Evolutionary conservation across 2,329 filamentous ascomycete species (phyloP).

Genomic region (Ilyonectria sp.): DNA sequence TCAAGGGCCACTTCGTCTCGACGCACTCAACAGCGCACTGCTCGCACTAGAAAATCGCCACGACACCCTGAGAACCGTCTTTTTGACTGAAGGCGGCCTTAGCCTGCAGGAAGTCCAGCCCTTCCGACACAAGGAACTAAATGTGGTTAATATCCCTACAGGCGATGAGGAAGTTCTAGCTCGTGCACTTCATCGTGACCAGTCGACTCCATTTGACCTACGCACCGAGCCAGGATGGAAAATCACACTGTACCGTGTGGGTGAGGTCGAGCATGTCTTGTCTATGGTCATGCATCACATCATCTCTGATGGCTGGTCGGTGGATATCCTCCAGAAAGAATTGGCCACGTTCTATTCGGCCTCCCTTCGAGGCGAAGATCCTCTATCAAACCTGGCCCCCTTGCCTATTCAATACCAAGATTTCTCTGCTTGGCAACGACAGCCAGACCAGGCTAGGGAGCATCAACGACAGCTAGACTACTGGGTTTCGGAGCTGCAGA

Average conservation of each 20-base stretch:
- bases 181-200: constrained; percentile 19
- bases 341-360: constrained; percentile 14
- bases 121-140: constrained; percentile 1
- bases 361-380: constrained; percentile 16
- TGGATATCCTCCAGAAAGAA: constrained; percentile 17
- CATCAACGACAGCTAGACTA: constrained; percentile 5
- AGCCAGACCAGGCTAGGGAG: constrained; percentile 1
- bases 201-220: constrained; percentile 32
- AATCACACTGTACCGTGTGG: constrained; percentile 20
- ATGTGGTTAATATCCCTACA: constrained; percentile 8
- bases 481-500: constrained; percentile 2
- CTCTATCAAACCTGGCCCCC: background rate
- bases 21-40: constrained; percentile 27
- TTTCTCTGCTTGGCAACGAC: background rate
- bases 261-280: constrained; percentile 21
- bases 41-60: constrained; percentile 36
- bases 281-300: constrained; percentile 42
- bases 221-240: constrained; percentile 30
- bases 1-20: constrained; percentile 24
- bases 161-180: background rate
- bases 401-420: constrained; percentile 8
- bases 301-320: constrained; percentile 44
- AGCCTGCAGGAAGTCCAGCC: constrained; percentile 29
- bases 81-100: constrained; percentile 13
- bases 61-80: constrained; percentile 38